Evolutionary conservation across 257 asterid species (phyloP).

Genomic region (Gentiana dahurica): DNA sequence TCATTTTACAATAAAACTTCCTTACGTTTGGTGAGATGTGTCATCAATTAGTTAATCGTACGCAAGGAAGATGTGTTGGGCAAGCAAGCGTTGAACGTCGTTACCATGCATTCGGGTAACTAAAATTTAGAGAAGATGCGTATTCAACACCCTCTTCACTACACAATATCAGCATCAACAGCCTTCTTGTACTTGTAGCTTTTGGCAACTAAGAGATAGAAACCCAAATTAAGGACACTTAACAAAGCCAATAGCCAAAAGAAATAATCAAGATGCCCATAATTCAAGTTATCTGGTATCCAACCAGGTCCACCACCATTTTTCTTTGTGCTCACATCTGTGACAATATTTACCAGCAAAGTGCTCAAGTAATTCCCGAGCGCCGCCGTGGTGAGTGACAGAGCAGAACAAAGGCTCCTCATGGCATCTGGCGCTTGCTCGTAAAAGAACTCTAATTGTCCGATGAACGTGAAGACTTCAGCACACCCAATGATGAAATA

Average conservation of each 20-base stretch:
- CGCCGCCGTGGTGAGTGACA: conserved; percentile 48
- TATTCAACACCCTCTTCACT: too few species aligned
- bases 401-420: conserved; percentile 52
- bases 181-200: conserved; percentile 32
- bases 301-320: conserved; percentile 41
- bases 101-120: conserved; percentile 31
- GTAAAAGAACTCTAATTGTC: conserved; percentile 57
- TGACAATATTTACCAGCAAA: conserved; percentile 35
- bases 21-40: too few species aligned
- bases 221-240: conserved; percentile 39
- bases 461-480: conserved; percentile 47
- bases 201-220: conserved; percentile 34
- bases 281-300: conserved; percentile 55
- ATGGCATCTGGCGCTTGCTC: conserved; percentile 65
- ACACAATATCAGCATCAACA: conserved; percentile 4
- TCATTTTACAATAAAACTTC: too few species aligned
- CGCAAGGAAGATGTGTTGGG: too few species aligned
- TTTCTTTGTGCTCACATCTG: conserved; percentile 21
- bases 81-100: too few species aligned
- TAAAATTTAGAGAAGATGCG: conserved; percentile 6
- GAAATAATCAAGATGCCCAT: conserved; percentile 44
- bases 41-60: too few species aligned
- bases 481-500: conserved; percentile 59
- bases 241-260: conserved; percentile 59
- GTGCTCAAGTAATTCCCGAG: conserved; percentile 51